Conservation (phyloP, 2,329 filamentous ascomycete genomes). For the Talaromyces sp. region DNA sequence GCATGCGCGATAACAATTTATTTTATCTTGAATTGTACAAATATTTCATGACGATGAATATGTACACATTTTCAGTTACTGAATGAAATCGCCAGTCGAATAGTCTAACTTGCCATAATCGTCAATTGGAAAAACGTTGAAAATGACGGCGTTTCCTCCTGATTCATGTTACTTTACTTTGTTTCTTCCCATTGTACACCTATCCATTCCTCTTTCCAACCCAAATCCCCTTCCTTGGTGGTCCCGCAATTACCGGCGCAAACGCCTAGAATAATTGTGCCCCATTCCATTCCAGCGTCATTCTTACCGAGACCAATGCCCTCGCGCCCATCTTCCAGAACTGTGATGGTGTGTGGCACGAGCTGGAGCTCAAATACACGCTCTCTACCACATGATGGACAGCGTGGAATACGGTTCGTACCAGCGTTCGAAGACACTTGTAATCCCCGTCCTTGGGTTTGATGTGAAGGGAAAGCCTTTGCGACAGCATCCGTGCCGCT, state of each 20-base stretch:
- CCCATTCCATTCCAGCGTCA: slow-evolving; percentile 94
- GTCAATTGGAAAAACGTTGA: not conserved
- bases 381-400: slow-evolving; percentile 68
- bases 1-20: not conserved
- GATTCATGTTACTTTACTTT: slow-evolving; percentile 22
- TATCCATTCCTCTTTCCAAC: slow-evolving; percentile 92
- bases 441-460: slow-evolving; percentile 7
- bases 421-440: not conserved
- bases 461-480: slow-evolving; percentile 49
- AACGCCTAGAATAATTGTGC: slow-evolving; percentile 81
- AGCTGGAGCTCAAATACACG: slow-evolving; percentile 90
- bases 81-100: not conserved
- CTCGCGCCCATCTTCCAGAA: slow-evolving; percentile 72
- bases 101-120: not conserved
- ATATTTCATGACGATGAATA: not conserved
- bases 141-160: not conserved
- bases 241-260: slow-evolving; percentile 76
- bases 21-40: not conserved
- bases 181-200: slow-evolving; percentile 95
- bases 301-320: slow-evolving; percentile 55
- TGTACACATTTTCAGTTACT: not conserved
- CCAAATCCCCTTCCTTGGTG: slow-evolving; percentile 60
- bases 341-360: slow-evolving; percentile 82
- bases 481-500: slow-evolving; percentile 73
- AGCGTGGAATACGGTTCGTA: slow-evolving; percentile 63